Conservation (phyloP, 2,329 filamentous ascomycete species). For the Botrytis medusae region DNA sequence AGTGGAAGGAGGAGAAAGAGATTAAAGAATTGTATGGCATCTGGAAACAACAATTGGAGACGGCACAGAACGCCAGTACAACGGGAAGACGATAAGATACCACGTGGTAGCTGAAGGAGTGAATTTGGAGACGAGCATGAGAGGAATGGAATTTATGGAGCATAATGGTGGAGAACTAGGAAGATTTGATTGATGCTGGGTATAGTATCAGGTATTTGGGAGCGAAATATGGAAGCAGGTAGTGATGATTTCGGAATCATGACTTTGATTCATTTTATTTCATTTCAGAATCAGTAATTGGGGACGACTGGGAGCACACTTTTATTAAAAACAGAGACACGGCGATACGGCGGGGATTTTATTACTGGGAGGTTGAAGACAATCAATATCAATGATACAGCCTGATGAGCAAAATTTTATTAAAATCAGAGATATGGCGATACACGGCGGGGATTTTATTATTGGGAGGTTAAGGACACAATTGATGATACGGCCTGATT, state of each 20-base stretch:
- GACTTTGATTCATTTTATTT: not conserved
- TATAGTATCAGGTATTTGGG: not conserved
- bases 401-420: too few species aligned
- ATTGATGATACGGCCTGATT: not conserved
- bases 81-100: constrained; percentile 8
- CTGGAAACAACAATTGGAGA: constrained; percentile 63
- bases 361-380: not conserved
- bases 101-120: not conserved
- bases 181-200: not conserved
- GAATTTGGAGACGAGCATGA: too few species aligned
- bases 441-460: not conserved
- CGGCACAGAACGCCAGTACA: constrained; percentile 40
- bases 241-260: not conserved
- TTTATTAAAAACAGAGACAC: not conserved
- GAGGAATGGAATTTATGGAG: not conserved
- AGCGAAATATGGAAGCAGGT: not conserved
- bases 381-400: not conserved
- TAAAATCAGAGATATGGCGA: not conserved
- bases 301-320: not conserved
- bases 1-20: constrained; percentile 60
- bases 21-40: constrained; percentile 62
- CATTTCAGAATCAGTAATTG: not conserved
- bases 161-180: not conserved
- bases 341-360: not conserved
- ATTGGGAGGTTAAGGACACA: not conserved